Evolutionary conservation across 257 asterid genomes (phyloP), one percentile per base, ranked within the genome.

Genomic region (Cinchona pubescens): DNA sequence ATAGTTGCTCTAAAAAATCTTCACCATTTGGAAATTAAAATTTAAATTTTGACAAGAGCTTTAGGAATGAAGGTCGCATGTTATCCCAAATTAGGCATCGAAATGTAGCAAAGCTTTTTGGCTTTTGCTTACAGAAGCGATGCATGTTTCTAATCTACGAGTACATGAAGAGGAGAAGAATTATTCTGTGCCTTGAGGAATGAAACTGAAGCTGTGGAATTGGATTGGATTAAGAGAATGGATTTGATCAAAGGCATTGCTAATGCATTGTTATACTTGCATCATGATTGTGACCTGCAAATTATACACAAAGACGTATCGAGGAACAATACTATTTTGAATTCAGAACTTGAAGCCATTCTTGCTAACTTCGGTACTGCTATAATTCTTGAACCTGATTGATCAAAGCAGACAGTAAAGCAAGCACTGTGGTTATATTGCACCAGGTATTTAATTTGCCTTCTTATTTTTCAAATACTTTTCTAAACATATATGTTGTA

Each of bases 161-260:
- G 74, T 70, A 70, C 63, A 49, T 70, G 63, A 63, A 70, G 13
- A 34, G 63, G 5, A 63, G 74, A 70, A 70, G 74, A n/a, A 48
- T 49, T 70, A 34, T 70, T 70, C 5, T 70, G 48, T 12, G 4
- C 34, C 0, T 70, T 70, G 48, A 70, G 74, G 21, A 32, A 70
- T 13, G 63, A 70, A n/a, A 49, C 43, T 19, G 63, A 70, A 48
- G 63, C 74, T 23, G 23, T 70, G 48, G 63, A 71, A 4, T 19
- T 71, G 49, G 51, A 34, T 21, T 71, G 75, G 75, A 71, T 71
- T 21, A 71, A 71, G 53, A 55, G 66, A 23, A 16, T 59, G 66
- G 14, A 55, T 55, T 40, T 71, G 67, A 71, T 71, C 37, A 55
- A 55, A 42, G 53, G 53, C 16, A 71, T 71, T n/a, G 67, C 75